Percentiles rank a stretch among this genome's conserved stretches.
Conservation (phyloP, 2,329 filamentous ascomycete genomes). For the Hymenoscyphus albidus region DNA sequence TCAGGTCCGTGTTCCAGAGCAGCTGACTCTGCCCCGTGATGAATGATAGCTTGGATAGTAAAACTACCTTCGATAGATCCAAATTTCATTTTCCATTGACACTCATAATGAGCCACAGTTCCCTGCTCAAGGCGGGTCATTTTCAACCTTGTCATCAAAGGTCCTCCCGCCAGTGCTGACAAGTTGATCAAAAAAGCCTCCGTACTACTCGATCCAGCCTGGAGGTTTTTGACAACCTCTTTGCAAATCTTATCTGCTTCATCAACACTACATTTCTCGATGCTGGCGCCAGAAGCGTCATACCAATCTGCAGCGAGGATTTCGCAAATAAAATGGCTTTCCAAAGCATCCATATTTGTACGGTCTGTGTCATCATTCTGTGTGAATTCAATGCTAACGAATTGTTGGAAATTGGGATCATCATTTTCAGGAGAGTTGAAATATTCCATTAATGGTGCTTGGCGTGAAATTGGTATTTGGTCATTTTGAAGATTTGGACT, state of each 20-base stretch:
- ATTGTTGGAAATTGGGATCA: slow-evolving; percentile 25
- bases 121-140: slow-evolving; percentile 44
- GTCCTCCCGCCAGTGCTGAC: slow-evolving; percentile 53
- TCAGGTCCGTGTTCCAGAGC: slow-evolving; percentile 19
- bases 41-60: slow-evolving; percentile 45
- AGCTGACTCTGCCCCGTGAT: slow-evolving; percentile 23
- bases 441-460: slow-evolving; percentile 30
- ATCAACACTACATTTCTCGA: slow-evolving; percentile 44
- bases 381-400: slow-evolving; percentile 31
- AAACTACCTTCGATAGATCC: slow-evolving; percentile 52
- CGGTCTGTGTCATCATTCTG: slow-evolving; percentile 34
- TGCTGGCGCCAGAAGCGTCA: slow-evolving; percentile 43
- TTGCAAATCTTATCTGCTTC: slow-evolving; percentile 54
- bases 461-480: slow-evolving; percentile 22
- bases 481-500: slow-evolving; percentile 33
- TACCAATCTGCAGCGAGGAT: slow-evolving; percentile 50
- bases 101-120: slow-evolving; percentile 46
- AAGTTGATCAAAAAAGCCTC: slow-evolving; percentile 58
- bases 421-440: slow-evolving; percentile 24
- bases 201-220: slow-evolving; percentile 46
- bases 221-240: slow-evolving; percentile 50
- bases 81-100: slow-evolving; percentile 53
- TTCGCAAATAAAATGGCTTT: slow-evolving; percentile 50
- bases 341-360: slow-evolving; percentile 55
- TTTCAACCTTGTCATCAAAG: slow-evolving; percentile 44